Conservation (phyloP, 768 basidiomycete genomes). For the Psilocybe tampanensis region DNA sequence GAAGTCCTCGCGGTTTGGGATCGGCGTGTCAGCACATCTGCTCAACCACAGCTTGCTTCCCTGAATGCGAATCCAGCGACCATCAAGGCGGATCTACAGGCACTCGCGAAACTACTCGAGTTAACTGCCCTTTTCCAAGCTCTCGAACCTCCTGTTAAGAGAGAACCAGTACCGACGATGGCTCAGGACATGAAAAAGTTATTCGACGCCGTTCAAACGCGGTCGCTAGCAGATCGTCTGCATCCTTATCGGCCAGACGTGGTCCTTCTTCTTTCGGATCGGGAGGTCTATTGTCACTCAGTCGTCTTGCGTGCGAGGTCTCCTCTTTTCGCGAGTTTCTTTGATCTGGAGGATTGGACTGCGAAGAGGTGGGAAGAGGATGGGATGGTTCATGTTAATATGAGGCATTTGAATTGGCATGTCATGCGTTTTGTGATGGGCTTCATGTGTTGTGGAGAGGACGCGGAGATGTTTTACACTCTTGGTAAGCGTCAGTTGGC, state of each 20-base stretch:
- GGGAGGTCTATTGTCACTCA: conserved; percentile 69
- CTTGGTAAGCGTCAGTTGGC: conserved; percentile 50
- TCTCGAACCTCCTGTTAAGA: conserved; percentile 65
- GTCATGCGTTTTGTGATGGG: conserved; percentile 75
- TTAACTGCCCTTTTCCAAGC: conserved; percentile 56
- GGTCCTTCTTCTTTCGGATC: conserved; percentile 69
- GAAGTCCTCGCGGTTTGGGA: conserved; percentile 86
- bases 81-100: conserved; percentile 66
- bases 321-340: conserved; percentile 82
- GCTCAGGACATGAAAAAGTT: conserved; percentile 50
- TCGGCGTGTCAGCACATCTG: conserved; percentile 63
- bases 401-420: conserved; percentile 74
- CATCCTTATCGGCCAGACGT: conserved; percentile 67
- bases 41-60: conserved; percentile 40
- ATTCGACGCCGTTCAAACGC: conserved; percentile 40
- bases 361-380: conserved; percentile 50
- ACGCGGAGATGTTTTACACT: conserved; percentile 67
- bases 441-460: conserved; percentile 76
- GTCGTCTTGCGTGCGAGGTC: conserved; percentile 80
- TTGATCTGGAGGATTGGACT: conserved; percentile 85
- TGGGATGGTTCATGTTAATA: conserved; percentile 63
- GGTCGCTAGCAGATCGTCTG: no score
- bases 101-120: conserved; percentile 58
- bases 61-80: conserved; percentile 44
- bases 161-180: conserved; percentile 49